Percentiles rank a stretch among this genome's conserved stretches.
phyloP scores from a whole-genome alignment of 345 rosid species.

The Angophora floribunda region DNA sequence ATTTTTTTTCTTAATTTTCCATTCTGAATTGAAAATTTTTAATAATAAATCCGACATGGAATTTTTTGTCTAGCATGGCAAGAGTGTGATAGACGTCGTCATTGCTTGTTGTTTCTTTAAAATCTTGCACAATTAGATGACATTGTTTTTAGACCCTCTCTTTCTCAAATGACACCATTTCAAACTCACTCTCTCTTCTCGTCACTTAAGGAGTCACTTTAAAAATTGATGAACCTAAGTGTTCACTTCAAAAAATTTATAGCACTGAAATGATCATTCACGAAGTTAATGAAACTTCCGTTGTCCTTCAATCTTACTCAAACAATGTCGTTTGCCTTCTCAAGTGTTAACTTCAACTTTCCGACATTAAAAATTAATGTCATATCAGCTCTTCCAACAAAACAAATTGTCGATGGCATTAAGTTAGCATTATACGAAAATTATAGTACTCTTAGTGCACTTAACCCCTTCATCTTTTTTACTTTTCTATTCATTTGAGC shows the following conservation, averaged over 20 bases:
- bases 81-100: not conserved
- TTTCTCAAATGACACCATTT: too few species aligned
- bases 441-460: not conserved
- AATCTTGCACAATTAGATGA: not conserved
- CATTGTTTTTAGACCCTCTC: not conserved
- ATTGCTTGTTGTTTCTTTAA: not conserved
- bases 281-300: not conserved
- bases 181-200: not conserved
- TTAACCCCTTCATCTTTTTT: not conserved
- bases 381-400: rapidly evolving
- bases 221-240: not conserved
- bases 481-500: not conserved
- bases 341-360: not conserved
- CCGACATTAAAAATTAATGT: not conserved
- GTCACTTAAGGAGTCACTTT: too few species aligned
- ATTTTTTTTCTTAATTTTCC: too few species aligned
- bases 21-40: rapidly evolving
- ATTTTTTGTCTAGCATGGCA: not conserved
- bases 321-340: not conserved
- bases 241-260: not conserved
- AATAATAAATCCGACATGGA: not conserved
- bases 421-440: not conserved
- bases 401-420: rapidly evolving
- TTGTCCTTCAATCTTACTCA: not conserved
- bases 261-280: not conserved